phyloP scores from a whole-genome alignment of 768 basidiomycete genomes.

The Xerocomus spinulosus region DNA sequence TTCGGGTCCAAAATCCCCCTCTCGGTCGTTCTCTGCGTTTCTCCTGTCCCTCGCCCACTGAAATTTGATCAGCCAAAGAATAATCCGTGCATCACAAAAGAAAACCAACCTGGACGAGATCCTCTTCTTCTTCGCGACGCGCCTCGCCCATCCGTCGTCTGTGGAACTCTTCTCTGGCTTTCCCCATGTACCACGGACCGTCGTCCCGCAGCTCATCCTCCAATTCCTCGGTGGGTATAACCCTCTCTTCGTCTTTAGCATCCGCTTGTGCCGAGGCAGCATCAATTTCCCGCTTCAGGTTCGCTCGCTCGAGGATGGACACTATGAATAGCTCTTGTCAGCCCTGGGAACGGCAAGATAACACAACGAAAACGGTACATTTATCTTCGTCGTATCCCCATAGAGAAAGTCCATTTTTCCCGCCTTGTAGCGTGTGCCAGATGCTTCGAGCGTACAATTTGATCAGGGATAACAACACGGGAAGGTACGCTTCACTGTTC shows the following conservation, averaged over 20 bases:
- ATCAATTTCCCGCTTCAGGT: constrained; percentile 25
- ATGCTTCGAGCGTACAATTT: constrained; percentile 81
- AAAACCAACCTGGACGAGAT: constrained; percentile 62
- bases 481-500: constrained; percentile 84
- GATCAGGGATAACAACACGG: constrained; percentile 74
- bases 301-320: constrained; percentile 20
- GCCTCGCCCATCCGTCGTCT: constrained; percentile 44
- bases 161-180: constrained; percentile 74
- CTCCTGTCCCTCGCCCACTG: constrained; percentile 74
- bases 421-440: constrained; percentile 76
- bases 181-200: constrained; percentile 79
- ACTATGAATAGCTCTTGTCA: constrained; percentile 16
- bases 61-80: constrained; percentile 8
- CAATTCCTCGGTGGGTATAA: constrained; percentile 17
- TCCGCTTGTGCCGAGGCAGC: constrained; percentile 8
- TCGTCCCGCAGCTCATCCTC: constrained; percentile 39
- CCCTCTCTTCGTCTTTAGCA: constrained; percentile 1
- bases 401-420: constrained; percentile 60
- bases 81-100: neutral
- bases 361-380: constrained; percentile 8
- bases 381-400: constrained; percentile 58
- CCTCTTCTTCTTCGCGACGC: constrained; percentile 54
- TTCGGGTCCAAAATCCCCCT: constrained; percentile 73
- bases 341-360: neutral
- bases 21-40: constrained; percentile 66